Evolutionary conservation across 2,329 filamentous ascomycete genomes (phyloP).

Genomic region (Penicillium brevicompactum): DNA sequence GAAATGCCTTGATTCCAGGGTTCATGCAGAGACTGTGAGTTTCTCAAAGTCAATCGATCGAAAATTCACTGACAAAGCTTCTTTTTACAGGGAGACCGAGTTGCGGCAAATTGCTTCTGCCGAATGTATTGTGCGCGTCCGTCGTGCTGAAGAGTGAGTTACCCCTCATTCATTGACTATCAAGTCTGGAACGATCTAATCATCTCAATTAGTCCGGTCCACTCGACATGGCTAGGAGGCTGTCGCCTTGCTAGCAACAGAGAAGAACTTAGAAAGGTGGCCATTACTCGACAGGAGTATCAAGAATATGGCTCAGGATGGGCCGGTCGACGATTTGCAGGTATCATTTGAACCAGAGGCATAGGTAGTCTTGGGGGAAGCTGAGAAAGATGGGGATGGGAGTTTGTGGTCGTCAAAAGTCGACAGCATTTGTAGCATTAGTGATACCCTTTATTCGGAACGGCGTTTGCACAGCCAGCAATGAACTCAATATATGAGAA

Average conservation of each 20-base stretch:
- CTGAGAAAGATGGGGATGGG: conserved; percentile 4
- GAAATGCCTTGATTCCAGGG: conserved; percentile 76
- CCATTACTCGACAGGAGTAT: conserved; percentile 88
- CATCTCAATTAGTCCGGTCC: conserved; percentile 60
- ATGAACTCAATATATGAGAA: neutral
- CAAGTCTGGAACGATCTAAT: conserved; percentile 7
- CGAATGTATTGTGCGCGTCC: conserved; percentile 76
- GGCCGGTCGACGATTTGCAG: conserved; percentile 71
- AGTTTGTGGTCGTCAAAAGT: conserved; percentile 5
- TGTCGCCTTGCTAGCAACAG: conserved; percentile 72
- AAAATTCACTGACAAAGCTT: conserved; percentile 20
- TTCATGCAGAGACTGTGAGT: conserved; percentile 74
- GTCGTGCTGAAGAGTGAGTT: conserved; percentile 63
- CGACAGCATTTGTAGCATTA: conserved; percentile 16
- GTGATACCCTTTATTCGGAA: conserved; percentile 27
- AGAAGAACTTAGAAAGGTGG: conserved; percentile 63
- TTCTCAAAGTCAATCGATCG: neutral
- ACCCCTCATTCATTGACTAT: neutral
- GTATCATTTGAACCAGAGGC: conserved; percentile 23
- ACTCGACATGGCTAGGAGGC: conserved; percentile 83
- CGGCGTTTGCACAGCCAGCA: conserved; percentile 6
- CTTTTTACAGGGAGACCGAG: conserved; percentile 58
- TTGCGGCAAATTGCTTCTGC: conserved; percentile 71
- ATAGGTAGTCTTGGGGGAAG: neutral
- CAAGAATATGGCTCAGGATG: conserved; percentile 78